Base-by-base conservation (phyloP, 805 yeast species). In the Yamadazyma laniorum region DNA sequence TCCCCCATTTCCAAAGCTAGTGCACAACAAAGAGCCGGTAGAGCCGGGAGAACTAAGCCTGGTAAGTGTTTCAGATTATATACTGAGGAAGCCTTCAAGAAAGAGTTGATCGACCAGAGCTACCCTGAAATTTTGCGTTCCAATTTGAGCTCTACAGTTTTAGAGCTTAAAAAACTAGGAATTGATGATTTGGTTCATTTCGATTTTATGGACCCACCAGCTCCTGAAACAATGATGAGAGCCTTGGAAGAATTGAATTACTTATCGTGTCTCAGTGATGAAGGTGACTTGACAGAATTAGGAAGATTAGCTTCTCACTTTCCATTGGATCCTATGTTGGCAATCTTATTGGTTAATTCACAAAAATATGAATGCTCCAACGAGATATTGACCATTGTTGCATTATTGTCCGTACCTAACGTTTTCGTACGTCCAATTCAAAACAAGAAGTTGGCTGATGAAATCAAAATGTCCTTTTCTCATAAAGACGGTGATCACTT, bases 171-270 rank as follows among this genome's bases (percentile, higher is more conserved):
- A 61, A 93, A 93, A 63, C 75, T 93, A 47, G 98, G 98, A 11
- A 77, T 91, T 47, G 95, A 93, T 58, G 98, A 91, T 65, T 77
- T 91, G 55, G 99, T 93, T 27, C 98, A 91, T 65, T 91, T 91
- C 57, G 99, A 93, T 61, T 91, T 93, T 58, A 91, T 91, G 95
- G 99, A 91, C 58, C 98, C 99, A 6, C 99, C 99, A 11, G 98
- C 98, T 2, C 99, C 99, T 7, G 99, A 91, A 63, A 93, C 99
- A 5, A 93, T 91, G 99, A 93, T 93, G 99, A 77, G 99, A 59
- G 98, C 98, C 0, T 70, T 91, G 46, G 99, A 91, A 62, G 99
- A 91, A 61, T 74, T 91, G 54, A 90, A 93, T 58, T 93, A 88
- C 58, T 70, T 91, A 45, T 82, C 84, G 16, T 93, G 97, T 67